Conservation (phyloP, 805 yeast genomes). For the Yarrowia alimentaria region DNA sequence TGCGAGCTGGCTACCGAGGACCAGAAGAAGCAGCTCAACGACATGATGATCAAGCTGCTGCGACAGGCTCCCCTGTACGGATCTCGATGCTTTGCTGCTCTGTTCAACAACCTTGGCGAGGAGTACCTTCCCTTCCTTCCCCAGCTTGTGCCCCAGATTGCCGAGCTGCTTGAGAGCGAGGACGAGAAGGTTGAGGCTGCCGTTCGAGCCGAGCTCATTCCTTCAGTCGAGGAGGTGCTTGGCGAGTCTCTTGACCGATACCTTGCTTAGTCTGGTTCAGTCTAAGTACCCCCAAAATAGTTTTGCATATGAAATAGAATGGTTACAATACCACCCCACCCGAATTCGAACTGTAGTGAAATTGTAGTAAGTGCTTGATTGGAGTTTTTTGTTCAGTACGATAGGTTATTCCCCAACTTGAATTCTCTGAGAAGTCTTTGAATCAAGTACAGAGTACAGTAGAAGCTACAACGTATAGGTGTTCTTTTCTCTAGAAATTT, state of each 20-base stretch:
- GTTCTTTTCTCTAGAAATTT: too few relatives aligned
- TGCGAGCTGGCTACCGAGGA: constrained; percentile 59
- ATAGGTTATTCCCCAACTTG: too few relatives aligned
- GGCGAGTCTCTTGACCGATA: constrained; percentile 86
- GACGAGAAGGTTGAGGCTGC: constrained; percentile 90
- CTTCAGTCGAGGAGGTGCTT: constrained; percentile 83
- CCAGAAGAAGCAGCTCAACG: constrained; percentile 69
- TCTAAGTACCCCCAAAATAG: too few relatives aligned
- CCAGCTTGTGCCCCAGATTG: constrained; percentile 91
- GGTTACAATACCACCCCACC: too few relatives aligned
- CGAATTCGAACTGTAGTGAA: too few relatives aligned
- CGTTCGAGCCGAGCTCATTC: constrained; percentile 85
- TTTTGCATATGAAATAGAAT: too few relatives aligned
- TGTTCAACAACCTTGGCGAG: constrained; percentile 84
- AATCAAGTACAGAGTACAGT: too few relatives aligned
- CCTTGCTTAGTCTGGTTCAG: constrained; percentile 34
- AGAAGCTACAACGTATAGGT: too few relatives aligned
- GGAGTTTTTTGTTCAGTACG: too few relatives aligned
- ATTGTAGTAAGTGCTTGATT: too few relatives aligned
- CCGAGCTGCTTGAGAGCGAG: constrained; percentile 93
- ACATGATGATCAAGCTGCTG: constrained; percentile 61
- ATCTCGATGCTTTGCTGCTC: constrained; percentile 68
- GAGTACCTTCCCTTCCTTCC: constrained; percentile 90
- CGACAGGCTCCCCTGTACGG: constrained; percentile 76
- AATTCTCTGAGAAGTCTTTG: too few relatives aligned